Conservation (phyloP, 345 rosid genomes). For the Jatropha curcas region DNA sequence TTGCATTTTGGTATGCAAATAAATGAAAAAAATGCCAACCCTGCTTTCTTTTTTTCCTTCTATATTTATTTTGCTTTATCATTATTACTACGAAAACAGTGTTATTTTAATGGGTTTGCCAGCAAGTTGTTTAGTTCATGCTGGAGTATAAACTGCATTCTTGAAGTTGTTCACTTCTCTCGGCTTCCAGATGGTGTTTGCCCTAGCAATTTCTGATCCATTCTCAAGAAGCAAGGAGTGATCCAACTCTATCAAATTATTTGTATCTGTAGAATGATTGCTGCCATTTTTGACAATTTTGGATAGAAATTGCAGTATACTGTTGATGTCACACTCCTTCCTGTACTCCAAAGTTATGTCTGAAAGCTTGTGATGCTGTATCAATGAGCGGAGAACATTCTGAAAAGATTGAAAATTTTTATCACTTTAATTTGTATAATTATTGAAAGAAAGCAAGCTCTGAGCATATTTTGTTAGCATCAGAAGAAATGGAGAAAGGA, state of each 20-base stretch:
- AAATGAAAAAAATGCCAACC: not conserved
- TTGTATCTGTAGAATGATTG: not conserved
- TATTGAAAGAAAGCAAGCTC: no score
- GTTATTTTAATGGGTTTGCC: not conserved
- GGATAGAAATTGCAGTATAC: slow-evolving; percentile 24
- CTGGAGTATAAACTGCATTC: not conserved
- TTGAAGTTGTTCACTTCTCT: not conserved
- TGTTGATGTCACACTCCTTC: slow-evolving; percentile 26
- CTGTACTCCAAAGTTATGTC: slow-evolving; percentile 24
- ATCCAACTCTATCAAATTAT: slow-evolving; percentile 18
- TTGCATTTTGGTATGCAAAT: not conserved
- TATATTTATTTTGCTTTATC: no score
- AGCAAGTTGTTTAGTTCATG: not conserved
- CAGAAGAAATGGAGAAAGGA: not conserved
- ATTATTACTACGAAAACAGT: not conserved
- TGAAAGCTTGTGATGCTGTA: slow-evolving; percentile 19
- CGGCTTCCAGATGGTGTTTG: slow-evolving; percentile 25
- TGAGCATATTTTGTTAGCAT: no score
- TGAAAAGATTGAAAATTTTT: no score
- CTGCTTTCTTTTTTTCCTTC: not conserved
- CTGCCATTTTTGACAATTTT: slow-evolving; percentile 1
- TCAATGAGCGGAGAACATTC: slow-evolving; percentile 23
- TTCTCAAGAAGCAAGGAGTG: slow-evolving; percentile 26
- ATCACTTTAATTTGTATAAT: no score
- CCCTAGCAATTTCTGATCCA: slow-evolving; percentile 25